Base-by-base conservation (phyloP, 805 yeast species). In the Candida odintsovae region DNA sequence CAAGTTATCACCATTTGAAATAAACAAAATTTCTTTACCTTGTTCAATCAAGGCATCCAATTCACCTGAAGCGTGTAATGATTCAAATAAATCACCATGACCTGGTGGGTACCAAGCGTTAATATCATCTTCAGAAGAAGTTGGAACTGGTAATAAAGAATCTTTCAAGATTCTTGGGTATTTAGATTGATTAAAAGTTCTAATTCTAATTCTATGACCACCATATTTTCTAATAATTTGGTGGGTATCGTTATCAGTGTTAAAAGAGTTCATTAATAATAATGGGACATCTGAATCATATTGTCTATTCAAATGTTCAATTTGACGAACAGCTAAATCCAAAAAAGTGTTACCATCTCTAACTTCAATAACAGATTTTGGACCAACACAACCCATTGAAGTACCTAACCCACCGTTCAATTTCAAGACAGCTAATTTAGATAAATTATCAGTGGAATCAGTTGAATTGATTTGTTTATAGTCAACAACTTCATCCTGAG, bases 21-120 rank as follows among this genome's bases (percentile, higher is more conserved):
- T 97, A 61, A 94, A 94, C 62, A 94, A 73, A 51, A 88, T 76
- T 72, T 94, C 99, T 74, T 94, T 89, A 57, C 99, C 99, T 64
- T 88, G 92, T 44, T 83, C 88, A 53, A 94, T 75, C 54, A 94
- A 77, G 51, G 85, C 81, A 64, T 94, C 98, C 55, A 94, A 77
- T 64, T 92, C 94, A 50, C 99, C 99, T 12, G 96, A 83, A 48
- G 87, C 80, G 50, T 86, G 82, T 63, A 94, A 75, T 20, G 94
- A 75, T 72, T 94, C 99, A 57, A 90, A 94, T 67, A 94, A 73
- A 71, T 94, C 99, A 71, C 99, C 99, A 69, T 94, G 99, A 45
- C 99, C 99, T n/a, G 99, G 99, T 43, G 99, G 99, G 66, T 94
- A 94, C 99, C 99, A 94, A 48, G 86, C 75, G 60, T 88, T 92